These are phyloP conservation scores for Paraconiothyrium brasiliense DNA, from an alignment of 2,329 filamentous ascomycete species.

Conservation along the genomic window DNA sequence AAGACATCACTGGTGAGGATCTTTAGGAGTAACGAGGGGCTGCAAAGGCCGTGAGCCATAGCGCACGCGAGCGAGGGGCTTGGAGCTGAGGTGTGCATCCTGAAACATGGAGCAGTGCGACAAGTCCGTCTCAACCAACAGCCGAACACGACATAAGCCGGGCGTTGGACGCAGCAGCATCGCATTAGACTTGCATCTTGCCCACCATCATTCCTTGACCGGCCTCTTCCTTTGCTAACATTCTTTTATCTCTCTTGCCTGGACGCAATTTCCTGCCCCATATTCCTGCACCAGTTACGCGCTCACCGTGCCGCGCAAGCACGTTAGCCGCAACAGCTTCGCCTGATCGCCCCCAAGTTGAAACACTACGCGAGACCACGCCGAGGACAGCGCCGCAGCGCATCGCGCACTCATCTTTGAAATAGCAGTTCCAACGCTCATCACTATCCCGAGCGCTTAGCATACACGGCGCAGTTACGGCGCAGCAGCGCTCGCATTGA, in stretches of 20 bases:
- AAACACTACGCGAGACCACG: conserved; percentile 13
- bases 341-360: conserved; percentile 12
- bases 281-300: not conserved
- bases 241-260: not conserved
- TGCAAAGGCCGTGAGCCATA: conserved; percentile 8
- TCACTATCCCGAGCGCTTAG: conserved; percentile 13
- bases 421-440: conserved; percentile 13
- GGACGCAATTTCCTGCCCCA: not conserved
- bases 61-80: conserved; percentile 4
- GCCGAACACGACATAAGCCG: conserved; percentile 13
- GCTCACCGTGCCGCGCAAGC: conserved; percentile 7
- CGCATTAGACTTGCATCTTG: conserved; percentile 5
- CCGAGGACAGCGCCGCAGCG: conserved; percentile 11
- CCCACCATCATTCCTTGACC: conserved; percentile 8
- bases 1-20: not conserved
- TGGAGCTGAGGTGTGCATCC: conserved; percentile 15
- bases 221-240: not conserved
- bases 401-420: conserved; percentile 6
- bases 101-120: conserved; percentile 10
- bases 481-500: conserved; percentile 10
- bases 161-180: conserved; percentile 7
- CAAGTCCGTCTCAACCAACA: conserved; percentile 14
- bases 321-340: conserved; percentile 4
- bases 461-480: conserved; percentile 8
- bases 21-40: conserved; percentile 4